phyloP scores from a whole-genome alignment of 2,329 filamentous ascomycete genomes.

The Arthrobotrys musiformis region DNA sequence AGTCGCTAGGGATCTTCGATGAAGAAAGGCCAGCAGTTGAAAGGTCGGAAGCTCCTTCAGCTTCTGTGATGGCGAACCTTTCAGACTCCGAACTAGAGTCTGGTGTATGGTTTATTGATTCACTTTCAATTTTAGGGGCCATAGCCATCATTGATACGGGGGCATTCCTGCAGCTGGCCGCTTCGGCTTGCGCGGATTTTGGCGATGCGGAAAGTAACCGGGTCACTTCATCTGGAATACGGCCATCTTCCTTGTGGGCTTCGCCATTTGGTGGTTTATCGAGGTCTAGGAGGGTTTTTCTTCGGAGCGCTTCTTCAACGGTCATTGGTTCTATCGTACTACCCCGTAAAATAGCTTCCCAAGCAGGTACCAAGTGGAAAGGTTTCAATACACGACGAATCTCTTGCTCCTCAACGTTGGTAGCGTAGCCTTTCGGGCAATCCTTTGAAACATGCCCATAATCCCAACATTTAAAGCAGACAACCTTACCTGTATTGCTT shows the following conservation, averaged over 20 bases:
- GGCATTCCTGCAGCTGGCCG: neutral
- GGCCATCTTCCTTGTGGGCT: neutral
- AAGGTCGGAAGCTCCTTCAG: neutral
- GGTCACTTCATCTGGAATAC: neutral
- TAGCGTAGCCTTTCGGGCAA: neutral
- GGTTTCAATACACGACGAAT: neutral
- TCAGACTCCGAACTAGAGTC: neutral
- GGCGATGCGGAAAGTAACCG: neutral
- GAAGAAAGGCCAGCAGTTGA: neutral
- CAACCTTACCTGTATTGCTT: neutral
- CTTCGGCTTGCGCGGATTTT: neutral
- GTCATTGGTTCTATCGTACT: neutral
- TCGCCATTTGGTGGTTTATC: neutral
- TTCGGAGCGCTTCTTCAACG: neutral
- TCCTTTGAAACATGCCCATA: slow-evolving; percentile 10
- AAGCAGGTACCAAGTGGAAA: slow-evolving; percentile 2
- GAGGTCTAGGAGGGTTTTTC: neutral
- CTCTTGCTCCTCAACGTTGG: slow-evolving; percentile 3
- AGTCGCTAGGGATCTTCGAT: neutral
- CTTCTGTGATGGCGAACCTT: neutral
- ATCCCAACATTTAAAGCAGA: slow-evolving; percentile 44
- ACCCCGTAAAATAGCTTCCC: slow-evolving; percentile 9
- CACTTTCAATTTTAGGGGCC: neutral
- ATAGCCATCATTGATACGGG: neutral
- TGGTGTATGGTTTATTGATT: neutral